Evolutionary conservation across 805 yeast genomes (phyloP), one percentile per base, ranked within the genome.

Genomic region (Candida nemodendra): DNA sequence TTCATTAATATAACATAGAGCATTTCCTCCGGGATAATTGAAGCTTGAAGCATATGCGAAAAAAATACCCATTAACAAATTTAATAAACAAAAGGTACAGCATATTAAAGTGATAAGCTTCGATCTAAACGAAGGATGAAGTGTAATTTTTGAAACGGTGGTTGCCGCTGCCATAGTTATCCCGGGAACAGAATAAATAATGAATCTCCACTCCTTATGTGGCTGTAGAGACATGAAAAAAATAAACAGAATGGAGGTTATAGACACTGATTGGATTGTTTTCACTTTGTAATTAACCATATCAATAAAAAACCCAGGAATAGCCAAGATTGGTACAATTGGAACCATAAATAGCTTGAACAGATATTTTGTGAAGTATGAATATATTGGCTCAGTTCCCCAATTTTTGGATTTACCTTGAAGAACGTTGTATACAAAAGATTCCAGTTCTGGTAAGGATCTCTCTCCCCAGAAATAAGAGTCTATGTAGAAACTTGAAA

Each of bases 161-260:
- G 73, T 66, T 2, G 93, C 80, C 5, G 84, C 89, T 22, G 75
- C 55, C 14, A 83, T 50, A 0, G 83, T 77, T 41, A 87, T 58
- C 0, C 81, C 68, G 1, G 97, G 96, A 4, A 84, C 64, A 0
- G 79, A 66, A 59, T 90, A 91, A 13, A 83, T 67, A 27, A 91
- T 78, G 54, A 91, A 91, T 50, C 97, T 74, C 95, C 95, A 87
- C 66, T 91, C 98, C 57, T 91, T 91, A 53, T 91, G 97, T 3
- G 93, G 89, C 59, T 85, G 93, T 35, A 81, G 58, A 0, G 96
- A 88, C 73, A 89, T 72, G 4, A 78, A 51, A 2, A 66, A 44
- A n/a, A 89, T 69, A 54, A 68, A 90, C 12, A 75, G 34, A 1
- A 80, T 28, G 0, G 84, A 64, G 1, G 87, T 66, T 13, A 74